These are phyloP conservation scores for Trichomonas tenax DNA, from an alignment of 208 protist genomes.

Conservation along the genomic window DNA sequence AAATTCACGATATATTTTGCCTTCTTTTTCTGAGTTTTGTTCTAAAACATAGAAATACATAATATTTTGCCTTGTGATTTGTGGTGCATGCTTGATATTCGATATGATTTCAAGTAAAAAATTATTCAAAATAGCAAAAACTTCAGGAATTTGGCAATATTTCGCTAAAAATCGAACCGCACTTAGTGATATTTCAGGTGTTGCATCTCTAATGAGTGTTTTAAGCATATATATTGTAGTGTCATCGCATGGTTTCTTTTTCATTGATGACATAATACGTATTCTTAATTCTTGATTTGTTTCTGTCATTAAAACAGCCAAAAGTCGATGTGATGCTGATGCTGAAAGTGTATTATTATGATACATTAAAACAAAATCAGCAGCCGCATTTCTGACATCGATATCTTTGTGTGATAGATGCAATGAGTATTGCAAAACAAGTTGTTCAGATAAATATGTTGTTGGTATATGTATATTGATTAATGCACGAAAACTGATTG, in stretches of 20 bases:
- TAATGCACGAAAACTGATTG: neutral
- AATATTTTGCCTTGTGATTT: neutral
- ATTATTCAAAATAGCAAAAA: neutral
- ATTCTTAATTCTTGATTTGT: neutral
- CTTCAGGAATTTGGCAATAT: neutral
- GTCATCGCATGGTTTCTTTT: neutral
- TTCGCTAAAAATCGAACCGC: neutral
- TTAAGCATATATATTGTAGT: neutral
- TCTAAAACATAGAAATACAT: neutral
- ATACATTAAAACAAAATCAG: neutral
- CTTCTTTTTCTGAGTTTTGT: neutral
- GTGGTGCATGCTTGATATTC: neutral
- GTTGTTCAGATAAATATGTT: neutral
- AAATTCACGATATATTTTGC: neutral
- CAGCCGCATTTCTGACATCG: neutral
- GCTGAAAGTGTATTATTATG: neutral
- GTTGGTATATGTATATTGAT: neutral
- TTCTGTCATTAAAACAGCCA: neutral
- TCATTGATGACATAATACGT: neutral
- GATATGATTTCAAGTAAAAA: neutral
- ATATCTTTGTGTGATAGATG: neutral
- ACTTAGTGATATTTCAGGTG: neutral
- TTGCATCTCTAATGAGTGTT: neutral
- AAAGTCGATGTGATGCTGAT: neutral
- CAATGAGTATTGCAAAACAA: neutral